phyloP scores from a whole-genome alignment of 1,284 basidiomycete genomes.

The Rhodotorula sp. region DNA sequence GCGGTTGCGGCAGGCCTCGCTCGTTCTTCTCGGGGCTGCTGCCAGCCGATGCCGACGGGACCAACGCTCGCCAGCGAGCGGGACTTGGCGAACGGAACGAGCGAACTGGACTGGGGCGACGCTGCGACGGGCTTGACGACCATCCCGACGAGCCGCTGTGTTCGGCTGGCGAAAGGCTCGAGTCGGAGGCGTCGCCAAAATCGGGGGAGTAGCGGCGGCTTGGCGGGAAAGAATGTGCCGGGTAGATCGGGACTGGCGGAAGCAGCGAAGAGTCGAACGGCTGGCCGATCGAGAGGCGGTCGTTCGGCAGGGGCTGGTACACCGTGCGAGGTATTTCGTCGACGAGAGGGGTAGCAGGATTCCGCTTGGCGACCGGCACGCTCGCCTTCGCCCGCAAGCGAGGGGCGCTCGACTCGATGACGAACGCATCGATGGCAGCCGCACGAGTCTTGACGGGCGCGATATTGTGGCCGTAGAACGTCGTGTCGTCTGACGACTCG shows the following conservation, averaged over 20 bases:
- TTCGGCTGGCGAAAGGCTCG: neutral
- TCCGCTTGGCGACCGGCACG: neutral
- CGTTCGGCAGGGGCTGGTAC: neutral
- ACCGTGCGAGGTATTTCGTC: neutral
- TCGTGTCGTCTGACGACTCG: conserved; percentile 8
- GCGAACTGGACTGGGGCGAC: neutral
- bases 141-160: neutral
- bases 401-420: conserved; percentile 1
- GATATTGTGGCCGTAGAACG: conserved; percentile 10
- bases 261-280: neutral
- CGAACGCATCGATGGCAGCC: conserved; percentile 5
- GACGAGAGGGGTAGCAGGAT: too few species aligned
- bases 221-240: neutral
- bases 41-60: conserved; percentile 24
- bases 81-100: conserved; percentile 23
- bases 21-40: conserved; percentile 27
- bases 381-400: conserved; percentile 13
- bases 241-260: conserved; percentile 10
- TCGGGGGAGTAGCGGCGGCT: neutral
- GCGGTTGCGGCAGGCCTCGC: conserved; percentile 22
- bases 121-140: conserved; percentile 1
- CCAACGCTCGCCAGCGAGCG: conserved; percentile 18
- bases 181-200: neutral
- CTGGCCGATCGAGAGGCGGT: neutral
- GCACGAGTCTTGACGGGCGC: conserved; percentile 7